Conservation (phyloP, 2,329 filamentous ascomycete species). For the Rachicladosporium sp. region DNA sequence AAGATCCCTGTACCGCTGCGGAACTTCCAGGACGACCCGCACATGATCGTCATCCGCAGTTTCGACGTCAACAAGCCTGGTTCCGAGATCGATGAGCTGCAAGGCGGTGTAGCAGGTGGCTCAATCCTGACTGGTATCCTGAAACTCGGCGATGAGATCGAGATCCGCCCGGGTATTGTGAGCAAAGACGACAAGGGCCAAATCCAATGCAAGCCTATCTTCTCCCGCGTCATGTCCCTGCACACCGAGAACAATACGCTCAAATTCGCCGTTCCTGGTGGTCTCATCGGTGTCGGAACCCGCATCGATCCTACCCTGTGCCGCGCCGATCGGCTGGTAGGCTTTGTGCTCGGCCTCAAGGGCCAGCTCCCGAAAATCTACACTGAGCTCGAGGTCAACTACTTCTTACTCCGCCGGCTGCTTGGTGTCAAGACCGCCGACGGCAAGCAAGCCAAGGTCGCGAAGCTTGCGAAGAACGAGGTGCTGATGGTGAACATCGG, state of each 20-base stretch:
- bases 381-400: constrained; percentile 97
- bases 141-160: constrained; percentile 94
- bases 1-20: constrained; percentile 85
- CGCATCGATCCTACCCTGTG: constrained; percentile 95
- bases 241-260: constrained; percentile 98
- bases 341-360: constrained; percentile 91
- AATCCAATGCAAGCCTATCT: constrained; percentile 94
- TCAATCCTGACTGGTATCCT: constrained; percentile 92
- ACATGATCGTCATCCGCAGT: constrained; percentile 98
- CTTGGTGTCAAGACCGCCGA: constrained; percentile 96
- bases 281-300: constrained; percentile 95
- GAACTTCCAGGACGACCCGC: constrained; percentile 83
- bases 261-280: constrained; percentile 95
- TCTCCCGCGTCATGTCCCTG: constrained; percentile 84
- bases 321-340: constrained; percentile 96
- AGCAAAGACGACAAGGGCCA: constrained; percentile 87
- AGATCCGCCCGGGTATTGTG: constrained; percentile 95
- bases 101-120: constrained; percentile 96
- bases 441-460: constrained; percentile 98
- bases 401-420: constrained; percentile 88
- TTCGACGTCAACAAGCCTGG: constrained; percentile 99
- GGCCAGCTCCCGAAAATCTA: constrained; percentile 93
- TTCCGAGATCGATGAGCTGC: constrained; percentile 95
- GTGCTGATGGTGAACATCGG: constrained; percentile 99
- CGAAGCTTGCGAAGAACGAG: constrained; percentile 95